These are phyloP conservation scores for Tolypocladium capitatum DNA, from an alignment of 2,329 filamentous ascomycete species.

Conservation along the genomic window DNA sequence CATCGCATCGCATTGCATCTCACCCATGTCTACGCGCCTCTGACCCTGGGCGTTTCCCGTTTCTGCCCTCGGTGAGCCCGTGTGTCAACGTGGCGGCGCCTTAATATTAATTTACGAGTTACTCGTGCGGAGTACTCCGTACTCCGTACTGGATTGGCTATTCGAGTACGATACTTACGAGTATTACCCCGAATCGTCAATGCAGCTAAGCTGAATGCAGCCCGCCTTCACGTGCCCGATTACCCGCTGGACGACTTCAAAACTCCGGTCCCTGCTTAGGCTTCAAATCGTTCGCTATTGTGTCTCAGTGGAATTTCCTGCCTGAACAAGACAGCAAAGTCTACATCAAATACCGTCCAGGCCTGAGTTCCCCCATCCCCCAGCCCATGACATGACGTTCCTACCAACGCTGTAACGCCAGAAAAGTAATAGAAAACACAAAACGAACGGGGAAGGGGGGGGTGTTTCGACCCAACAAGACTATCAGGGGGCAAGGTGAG, in stretches of 20 bases:
- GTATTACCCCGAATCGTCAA: no score
- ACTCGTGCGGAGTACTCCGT: no score
- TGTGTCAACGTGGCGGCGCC: not conserved
- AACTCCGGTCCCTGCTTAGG: not conserved
- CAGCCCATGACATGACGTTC: not conserved
- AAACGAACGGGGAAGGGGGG: not conserved
- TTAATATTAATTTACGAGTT: no score
- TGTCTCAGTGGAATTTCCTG: not conserved
- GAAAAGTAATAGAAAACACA: not conserved
- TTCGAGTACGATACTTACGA: no score
- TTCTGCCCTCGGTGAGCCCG: not conserved
- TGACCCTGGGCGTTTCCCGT: not conserved
- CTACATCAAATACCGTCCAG: not conserved
- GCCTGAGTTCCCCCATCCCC: not conserved
- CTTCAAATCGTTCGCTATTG: not conserved
- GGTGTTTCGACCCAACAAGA: not conserved
- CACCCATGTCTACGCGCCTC: not conserved
- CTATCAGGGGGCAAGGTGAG: not conserved
- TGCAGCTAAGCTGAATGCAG: not conserved
- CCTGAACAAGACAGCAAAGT: not conserved
- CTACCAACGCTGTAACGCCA: constrained; percentile 3
- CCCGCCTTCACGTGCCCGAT: not conserved
- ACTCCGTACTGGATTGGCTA: not conserved
- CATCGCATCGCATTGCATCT: not conserved
- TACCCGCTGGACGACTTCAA: not conserved